Conservation (phyloP, 768 basidiomycete species). For the Serendipita sp. region DNA sequence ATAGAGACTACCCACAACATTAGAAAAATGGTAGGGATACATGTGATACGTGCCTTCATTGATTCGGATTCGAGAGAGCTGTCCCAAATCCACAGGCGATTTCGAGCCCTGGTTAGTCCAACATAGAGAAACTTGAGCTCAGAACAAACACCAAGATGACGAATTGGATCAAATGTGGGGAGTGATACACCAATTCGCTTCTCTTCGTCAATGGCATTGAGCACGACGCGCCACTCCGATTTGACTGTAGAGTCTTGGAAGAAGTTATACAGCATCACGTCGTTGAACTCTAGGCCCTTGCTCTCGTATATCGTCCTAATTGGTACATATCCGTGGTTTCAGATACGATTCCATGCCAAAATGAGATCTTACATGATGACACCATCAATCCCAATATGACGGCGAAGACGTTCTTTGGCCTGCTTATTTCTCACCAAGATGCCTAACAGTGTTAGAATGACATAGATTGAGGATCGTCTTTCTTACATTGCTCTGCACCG, state of each 20-base stretch:
- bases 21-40: background rate
- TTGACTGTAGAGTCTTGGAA: slow-evolving; percentile 46
- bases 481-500: slow-evolving; percentile 48
- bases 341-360: background rate
- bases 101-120: slow-evolving; percentile 51
- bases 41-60: slow-evolving; percentile 33
- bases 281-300: slow-evolving; percentile 54
- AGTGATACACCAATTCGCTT: slow-evolving; percentile 15
- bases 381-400: slow-evolving; percentile 42
- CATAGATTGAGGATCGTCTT: background rate
- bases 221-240: slow-evolving; percentile 44
- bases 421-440: slow-evolving; percentile 51
- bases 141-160: slow-evolving; percentile 39
- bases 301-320: slow-evolving; percentile 39
- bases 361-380: slow-evolving; percentile 6
- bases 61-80: slow-evolving; percentile 38
- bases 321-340: background rate
- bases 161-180: slow-evolving; percentile 33
- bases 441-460: slow-evolving; percentile 24
- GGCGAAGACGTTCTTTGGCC: slow-evolving; percentile 30
- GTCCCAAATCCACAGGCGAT: slow-evolving; percentile 57
- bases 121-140: slow-evolving; percentile 62
- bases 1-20: slow-evolving; percentile 27
- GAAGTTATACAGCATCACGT: slow-evolving; percentile 59
- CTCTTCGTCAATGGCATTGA: slow-evolving; percentile 25